Evolutionary conservation across 148 eudicot species (phyloP).

Genomic region (Camellia lanceoleosa): DNA sequence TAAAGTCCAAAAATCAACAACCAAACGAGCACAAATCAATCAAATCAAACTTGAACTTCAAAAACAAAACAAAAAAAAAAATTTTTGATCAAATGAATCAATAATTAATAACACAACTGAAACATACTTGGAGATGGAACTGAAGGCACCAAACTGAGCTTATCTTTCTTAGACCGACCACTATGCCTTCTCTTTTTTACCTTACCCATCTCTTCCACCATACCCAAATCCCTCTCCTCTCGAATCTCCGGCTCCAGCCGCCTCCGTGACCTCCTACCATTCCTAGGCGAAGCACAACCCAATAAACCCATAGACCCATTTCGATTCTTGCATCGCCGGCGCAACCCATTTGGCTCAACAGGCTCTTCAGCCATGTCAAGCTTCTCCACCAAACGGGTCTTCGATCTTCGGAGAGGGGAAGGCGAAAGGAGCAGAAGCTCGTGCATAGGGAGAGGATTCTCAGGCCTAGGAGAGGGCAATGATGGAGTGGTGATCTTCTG

Average conservation of each 20-base stretch:
- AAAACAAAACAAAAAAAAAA: neutral
- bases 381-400: slow-evolving; percentile 52
- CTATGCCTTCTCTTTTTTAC: slow-evolving; percentile 53
- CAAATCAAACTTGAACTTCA: neutral
- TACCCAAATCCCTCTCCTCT: slow-evolving; percentile 58
- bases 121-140: slow-evolving; percentile 47
- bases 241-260: slow-evolving; percentile 46
- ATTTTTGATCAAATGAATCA: neutral
- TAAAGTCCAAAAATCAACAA: slow-evolving; percentile 18
- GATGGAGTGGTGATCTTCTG: slow-evolving; percentile 31
- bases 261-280: slow-evolving; percentile 52
- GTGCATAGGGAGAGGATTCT: slow-evolving; percentile 43
- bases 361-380: slow-evolving; percentile 46
- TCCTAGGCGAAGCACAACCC: slow-evolving; percentile 52
- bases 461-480: slow-evolving; percentile 37
- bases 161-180: slow-evolving; percentile 57
- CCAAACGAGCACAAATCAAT: slow-evolving; percentile 9
- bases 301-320: slow-evolving; percentile 26
- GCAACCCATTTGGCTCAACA: slow-evolving; percentile 29
- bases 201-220: slow-evolving; percentile 51
- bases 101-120: neutral
- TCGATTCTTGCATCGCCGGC: slow-evolving; percentile 42
- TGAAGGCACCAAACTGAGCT: slow-evolving; percentile 32
- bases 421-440: slow-evolving; percentile 79
- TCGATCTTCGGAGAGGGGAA: slow-evolving; percentile 54